phyloP scores from a whole-genome alignment of 2,329 filamentous ascomycete species.

The Claviceps citrina region DNA sequence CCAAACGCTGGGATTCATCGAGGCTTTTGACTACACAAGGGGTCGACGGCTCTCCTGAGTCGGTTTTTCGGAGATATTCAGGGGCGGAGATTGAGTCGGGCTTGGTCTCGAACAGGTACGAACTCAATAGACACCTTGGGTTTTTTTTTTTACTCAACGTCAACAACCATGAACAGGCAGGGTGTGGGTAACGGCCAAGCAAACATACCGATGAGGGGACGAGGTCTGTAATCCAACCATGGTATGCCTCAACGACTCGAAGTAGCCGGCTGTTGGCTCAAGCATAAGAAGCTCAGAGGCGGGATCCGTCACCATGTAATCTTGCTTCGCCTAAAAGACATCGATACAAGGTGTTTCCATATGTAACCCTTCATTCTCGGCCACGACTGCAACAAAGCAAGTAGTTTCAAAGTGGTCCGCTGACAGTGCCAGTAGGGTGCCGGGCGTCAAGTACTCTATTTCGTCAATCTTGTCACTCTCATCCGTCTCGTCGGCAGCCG shows the following conservation, averaged over 20 bases:
- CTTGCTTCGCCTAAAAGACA: slow-evolving; percentile 48
- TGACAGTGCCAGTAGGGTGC: slow-evolving; percentile 38
- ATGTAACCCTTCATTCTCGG: slow-evolving; percentile 46
- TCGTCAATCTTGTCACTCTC: slow-evolving; percentile 41
- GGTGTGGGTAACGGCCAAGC: too few relatives aligned
- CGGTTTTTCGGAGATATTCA: slow-evolving; percentile 13
- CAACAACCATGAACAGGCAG: too few relatives aligned
- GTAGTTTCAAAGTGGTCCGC: slow-evolving; percentile 46
- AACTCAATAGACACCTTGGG: slow-evolving; percentile 39
- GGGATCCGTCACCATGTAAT: slow-evolving; percentile 52
- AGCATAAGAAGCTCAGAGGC: slow-evolving; percentile 61
- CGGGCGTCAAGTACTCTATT: slow-evolving; percentile 35
- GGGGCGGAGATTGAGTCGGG: slow-evolving; percentile 14
- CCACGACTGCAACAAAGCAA: slow-evolving; percentile 58
- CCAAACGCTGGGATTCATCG: slow-evolving; percentile 55
- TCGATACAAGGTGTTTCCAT: slow-evolving; percentile 35
- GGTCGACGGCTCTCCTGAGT: background rate
- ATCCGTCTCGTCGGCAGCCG: slow-evolving; percentile 13
- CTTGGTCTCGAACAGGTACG: slow-evolving; percentile 41
- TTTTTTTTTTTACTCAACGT: too few relatives aligned
- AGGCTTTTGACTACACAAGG: slow-evolving; percentile 25
- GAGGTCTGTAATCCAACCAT: slow-evolving; percentile 55
- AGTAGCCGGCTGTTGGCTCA: slow-evolving; percentile 59
- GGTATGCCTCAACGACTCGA: slow-evolving; percentile 59
- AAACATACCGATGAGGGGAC: slow-evolving; percentile 34